A percentile compares a stretch with the other conserved stretches of the same genome.
phyloP scores from a whole-genome alignment of 352 stramenopile genomes.

The Vaucheria bursata region DNA sequence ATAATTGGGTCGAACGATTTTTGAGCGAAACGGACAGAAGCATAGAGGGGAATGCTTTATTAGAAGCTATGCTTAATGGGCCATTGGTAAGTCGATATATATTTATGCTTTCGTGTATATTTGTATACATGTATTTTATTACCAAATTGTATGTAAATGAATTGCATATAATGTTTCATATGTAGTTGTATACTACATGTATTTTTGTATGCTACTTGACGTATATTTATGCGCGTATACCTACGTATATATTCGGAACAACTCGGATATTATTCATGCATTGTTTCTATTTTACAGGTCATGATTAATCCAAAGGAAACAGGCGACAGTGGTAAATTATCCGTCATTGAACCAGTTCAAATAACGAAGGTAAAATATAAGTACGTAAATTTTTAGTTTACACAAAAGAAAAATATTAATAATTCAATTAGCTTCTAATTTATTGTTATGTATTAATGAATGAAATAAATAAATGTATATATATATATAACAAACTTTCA shows the following conservation, averaged over 20 bases:
- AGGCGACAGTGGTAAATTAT: constrained; percentile 10
- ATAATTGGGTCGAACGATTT: constrained; percentile 44
- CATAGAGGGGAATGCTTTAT: constrained; percentile 24
- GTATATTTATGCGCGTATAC: too few species aligned
- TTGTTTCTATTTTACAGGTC: neutral
- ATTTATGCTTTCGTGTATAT: too few species aligned
- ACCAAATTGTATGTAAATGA: too few species aligned
- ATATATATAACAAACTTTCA: neutral
- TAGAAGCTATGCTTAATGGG: constrained; percentile 41
- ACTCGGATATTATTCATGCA: neutral
- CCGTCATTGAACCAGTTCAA: constrained; percentile 31
- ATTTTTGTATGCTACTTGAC: too few species aligned
- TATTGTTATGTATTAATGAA: neutral
- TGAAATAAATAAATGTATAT: neutral
- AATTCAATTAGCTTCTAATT: neutral
- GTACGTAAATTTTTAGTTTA: neutral
- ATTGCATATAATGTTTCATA: too few species aligned
- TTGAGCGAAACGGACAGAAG: constrained; percentile 15
- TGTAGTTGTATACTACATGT: too few species aligned
- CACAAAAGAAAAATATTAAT: neutral
- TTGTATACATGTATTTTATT: too few species aligned
- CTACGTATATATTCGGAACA: too few species aligned
- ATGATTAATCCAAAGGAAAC: constrained; percentile 31
- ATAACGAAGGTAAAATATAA: constrained; percentile 25
- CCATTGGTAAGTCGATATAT: constrained; percentile 23